Conservation (phyloP, 2,329 filamentous ascomycete genomes). For the Pseudonectria foliicola region DNA sequence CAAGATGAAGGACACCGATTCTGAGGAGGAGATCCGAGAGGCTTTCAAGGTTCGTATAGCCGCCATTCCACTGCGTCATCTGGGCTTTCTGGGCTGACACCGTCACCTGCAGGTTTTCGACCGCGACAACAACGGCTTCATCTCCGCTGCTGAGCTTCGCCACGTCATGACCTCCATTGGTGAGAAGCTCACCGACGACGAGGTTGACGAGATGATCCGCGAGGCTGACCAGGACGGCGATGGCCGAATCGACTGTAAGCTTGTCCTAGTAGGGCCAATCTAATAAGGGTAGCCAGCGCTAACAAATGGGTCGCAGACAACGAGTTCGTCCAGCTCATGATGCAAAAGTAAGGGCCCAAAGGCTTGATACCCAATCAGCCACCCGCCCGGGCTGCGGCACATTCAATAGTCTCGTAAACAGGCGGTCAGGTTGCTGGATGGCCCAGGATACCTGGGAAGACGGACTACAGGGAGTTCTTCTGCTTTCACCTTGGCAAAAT, state of each 20-base stretch:
- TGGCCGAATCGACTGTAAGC: slow-evolving; percentile 81
- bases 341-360: slow-evolving; percentile 67
- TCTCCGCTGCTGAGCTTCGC: slow-evolving; percentile 79
- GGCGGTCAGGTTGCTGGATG: no score
- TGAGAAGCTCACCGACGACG: slow-evolving; percentile 84
- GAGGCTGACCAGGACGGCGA: slow-evolving; percentile 87
- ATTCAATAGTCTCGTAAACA: no score
- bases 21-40: slow-evolving; percentile 83
- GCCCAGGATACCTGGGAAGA: slow-evolving; percentile 10
- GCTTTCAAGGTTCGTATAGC: slow-evolving; percentile 65
- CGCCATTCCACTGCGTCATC: neutral
- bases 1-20: slow-evolving; percentile 92
- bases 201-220: slow-evolving; percentile 90
- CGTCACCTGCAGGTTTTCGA: slow-evolving; percentile 58
- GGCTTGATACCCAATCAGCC: slow-evolving; percentile 20
- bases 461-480: slow-evolving; percentile 15
- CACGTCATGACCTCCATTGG: slow-evolving; percentile 91
- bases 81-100: neutral
- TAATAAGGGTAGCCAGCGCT: slow-evolving; percentile 7
- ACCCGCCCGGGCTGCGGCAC: slow-evolving; percentile 9
- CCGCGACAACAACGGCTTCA: slow-evolving; percentile 87
- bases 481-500: slow-evolving; percentile 23
- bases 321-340: slow-evolving; percentile 91
- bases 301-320: slow-evolving; percentile 53
- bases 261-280: slow-evolving; percentile 7